phyloP scores from a whole-genome alignment of 257 asterid species.

The Solanum chilense region DNA sequence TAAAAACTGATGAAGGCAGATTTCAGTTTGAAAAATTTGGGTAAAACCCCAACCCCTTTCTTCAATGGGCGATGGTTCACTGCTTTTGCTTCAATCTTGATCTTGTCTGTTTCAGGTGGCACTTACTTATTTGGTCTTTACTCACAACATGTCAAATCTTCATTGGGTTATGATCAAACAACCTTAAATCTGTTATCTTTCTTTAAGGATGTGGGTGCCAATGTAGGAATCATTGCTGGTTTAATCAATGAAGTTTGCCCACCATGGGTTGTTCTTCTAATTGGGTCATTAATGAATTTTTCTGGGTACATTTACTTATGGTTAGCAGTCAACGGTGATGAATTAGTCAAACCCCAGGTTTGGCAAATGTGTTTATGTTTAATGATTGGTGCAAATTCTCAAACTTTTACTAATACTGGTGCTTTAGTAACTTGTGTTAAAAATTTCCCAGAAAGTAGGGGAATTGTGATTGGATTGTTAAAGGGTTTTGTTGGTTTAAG shows the following conservation, averaged over 20 bases:
- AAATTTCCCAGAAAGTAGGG: slow-evolving; percentile 55
- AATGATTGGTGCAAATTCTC: slow-evolving; percentile 72
- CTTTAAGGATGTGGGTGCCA: slow-evolving; percentile 62
- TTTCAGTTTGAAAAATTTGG: not conserved
- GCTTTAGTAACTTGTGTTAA: slow-evolving; percentile 68
- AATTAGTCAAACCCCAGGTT: slow-evolving; percentile 35
- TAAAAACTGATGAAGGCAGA: not conserved
- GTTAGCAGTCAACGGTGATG: slow-evolving; percentile 45
- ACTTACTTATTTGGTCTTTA: slow-evolving; percentile 68
- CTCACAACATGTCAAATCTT: slow-evolving; percentile 32
- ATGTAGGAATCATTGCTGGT: slow-evolving; percentile 60
- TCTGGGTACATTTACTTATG: slow-evolving; percentile 74
- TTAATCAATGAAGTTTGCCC: slow-evolving; percentile 69
- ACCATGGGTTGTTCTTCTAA: slow-evolving; percentile 71
- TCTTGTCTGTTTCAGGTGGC: slow-evolving; percentile 73
- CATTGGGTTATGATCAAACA: slow-evolving; percentile 61
- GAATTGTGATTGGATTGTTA: slow-evolving; percentile 21
- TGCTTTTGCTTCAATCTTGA: slow-evolving; percentile 51
- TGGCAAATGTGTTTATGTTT: slow-evolving; percentile 78
- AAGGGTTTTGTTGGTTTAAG: slow-evolving; percentile 32
- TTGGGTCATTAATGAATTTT: slow-evolving; percentile 56
- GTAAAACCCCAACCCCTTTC: slow-evolving; percentile 5
- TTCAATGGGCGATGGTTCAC: slow-evolving; percentile 63
- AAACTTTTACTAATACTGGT: slow-evolving; percentile 72
- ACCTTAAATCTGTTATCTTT: slow-evolving; percentile 57